Evolutionary conservation across 352 stramenopile genomes (phyloP).

Genomic region (Globisporangium paroecandrum): DNA sequence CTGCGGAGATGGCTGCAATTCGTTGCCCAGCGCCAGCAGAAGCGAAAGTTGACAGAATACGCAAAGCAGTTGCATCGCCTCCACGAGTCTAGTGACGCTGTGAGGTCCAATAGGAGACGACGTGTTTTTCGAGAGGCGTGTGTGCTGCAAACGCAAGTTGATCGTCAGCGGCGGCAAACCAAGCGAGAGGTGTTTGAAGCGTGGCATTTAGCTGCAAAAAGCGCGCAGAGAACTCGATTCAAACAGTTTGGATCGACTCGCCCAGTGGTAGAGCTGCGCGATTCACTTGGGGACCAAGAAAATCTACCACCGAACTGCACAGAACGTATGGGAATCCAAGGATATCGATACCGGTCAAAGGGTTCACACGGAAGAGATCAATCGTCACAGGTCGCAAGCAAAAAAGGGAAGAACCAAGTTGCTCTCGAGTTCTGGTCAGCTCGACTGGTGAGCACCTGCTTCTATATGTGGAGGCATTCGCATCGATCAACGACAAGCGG

Average conservation of each 20-base stretch:
- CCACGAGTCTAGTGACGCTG: neutral
- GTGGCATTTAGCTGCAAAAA: conserved; percentile 5
- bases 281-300: neutral
- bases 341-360: neutral
- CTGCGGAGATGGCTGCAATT: conserved; percentile 8
- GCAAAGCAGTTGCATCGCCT: conserved; percentile 2
- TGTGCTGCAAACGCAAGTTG: conserved; percentile 1
- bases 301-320: neutral
- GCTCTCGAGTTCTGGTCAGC: conserved; percentile 7
- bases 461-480: conserved; percentile 13
- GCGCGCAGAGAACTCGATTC: neutral
- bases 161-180: neutral
- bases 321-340: neutral
- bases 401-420: neutral
- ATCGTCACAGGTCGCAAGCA: neutral
- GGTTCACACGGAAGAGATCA: neutral
- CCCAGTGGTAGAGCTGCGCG: neutral
- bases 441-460: conserved; percentile 2
- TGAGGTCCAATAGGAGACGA: neutral
- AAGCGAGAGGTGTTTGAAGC: conserved; percentile 1
- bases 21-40: conserved; percentile 1
- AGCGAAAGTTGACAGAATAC: neutral
- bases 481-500: neutral
- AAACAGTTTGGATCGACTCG: neutral
- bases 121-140: conserved; percentile 5